Conservation (phyloP, 2,329 filamentous ascomycete genomes). For the Aspergillus pseudonomiae region DNA sequence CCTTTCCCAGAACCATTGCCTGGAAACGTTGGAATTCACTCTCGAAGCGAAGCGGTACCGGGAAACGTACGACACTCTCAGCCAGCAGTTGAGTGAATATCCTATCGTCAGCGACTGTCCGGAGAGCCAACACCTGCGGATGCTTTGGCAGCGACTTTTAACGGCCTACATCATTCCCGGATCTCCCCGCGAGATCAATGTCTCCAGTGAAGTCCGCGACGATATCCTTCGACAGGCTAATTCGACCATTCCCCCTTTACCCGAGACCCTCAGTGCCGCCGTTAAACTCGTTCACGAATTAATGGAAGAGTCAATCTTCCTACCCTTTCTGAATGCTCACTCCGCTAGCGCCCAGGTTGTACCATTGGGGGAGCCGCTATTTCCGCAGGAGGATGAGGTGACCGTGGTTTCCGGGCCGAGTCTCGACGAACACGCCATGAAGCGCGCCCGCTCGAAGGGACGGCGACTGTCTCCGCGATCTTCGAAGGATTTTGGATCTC, state of each 20-base stretch:
- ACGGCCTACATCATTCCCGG: constrained; percentile 88
- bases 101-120: constrained; percentile 56
- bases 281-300: constrained; percentile 89
- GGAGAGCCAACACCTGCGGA: constrained; percentile 70
- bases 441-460: constrained; percentile 30
- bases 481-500: constrained; percentile 35
- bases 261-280: constrained; percentile 76
- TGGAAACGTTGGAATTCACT: constrained; percentile 95
- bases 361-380: constrained; percentile 48
- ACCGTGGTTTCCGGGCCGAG: constrained; percentile 33
- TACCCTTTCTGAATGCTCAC: constrained; percentile 81
- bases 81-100: constrained; percentile 53
- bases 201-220: constrained; percentile 84
- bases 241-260: constrained; percentile 66
- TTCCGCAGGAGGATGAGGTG: constrained; percentile 41
- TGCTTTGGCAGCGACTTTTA: constrained; percentile 84
- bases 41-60: constrained; percentile 89
- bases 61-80: constrained; percentile 63
- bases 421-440: constrained; percentile 34
- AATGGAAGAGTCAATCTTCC: constrained; percentile 95
- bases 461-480: constrained; percentile 36
- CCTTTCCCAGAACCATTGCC: constrained; percentile 92
- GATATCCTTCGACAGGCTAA: constrained; percentile 68
- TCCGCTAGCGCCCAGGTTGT: constrained; percentile 53
- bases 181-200: constrained; percentile 84